Percentiles rank a stretch among this genome's conserved stretches.
Conservation (phyloP, 2,329 filamentous ascomycete genomes). For the Microdochium bolleyi region DNA sequence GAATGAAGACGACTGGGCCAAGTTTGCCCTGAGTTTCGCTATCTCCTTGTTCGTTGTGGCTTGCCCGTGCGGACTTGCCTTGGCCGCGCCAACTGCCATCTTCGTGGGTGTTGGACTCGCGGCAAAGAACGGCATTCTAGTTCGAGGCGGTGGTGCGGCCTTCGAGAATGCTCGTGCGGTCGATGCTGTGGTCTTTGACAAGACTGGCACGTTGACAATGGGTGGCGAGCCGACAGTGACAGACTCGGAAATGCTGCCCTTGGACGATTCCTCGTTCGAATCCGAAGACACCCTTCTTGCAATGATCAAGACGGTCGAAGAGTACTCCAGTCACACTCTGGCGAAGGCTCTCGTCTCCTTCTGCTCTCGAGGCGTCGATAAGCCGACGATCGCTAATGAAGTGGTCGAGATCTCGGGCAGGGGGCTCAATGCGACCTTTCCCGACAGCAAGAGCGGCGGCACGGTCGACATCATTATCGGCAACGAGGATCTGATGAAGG, state of each 20-base stretch:
- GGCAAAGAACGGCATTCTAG: constrained; percentile 71
- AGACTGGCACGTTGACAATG: constrained; percentile 76
- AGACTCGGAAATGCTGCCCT: constrained; percentile 22
- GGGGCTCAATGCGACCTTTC: constrained; percentile 55
- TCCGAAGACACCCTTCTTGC: constrained; percentile 31
- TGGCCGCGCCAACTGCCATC: constrained; percentile 80
- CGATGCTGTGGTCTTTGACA: constrained; percentile 79
- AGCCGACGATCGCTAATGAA: constrained; percentile 21
- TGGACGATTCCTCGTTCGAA: constrained; percentile 26
- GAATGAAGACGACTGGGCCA: constrained; percentile 55
- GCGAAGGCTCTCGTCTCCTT: constrained; percentile 62
- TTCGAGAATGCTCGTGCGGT: constrained; percentile 77
- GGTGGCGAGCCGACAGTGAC: constrained; percentile 65
- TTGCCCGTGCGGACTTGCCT: constrained; percentile 74
- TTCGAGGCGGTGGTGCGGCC: constrained; percentile 77
- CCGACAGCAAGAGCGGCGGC: constrained; percentile 17
- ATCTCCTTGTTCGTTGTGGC: constrained; percentile 84
- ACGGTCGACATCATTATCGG: constrained; percentile 54
- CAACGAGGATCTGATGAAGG: constrained; percentile 62
- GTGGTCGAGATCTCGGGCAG: constrained; percentile 65
- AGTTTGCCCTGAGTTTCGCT: constrained; percentile 73
- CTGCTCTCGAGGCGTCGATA: constrained; percentile 33
- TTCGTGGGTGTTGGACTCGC: constrained; percentile 78
- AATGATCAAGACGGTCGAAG: constrained; percentile 54
- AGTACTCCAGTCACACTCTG: constrained; percentile 67